Conservation (phyloP, 768 basidiomycete species). For the Lactifluus hygrophoroides region DNA sequence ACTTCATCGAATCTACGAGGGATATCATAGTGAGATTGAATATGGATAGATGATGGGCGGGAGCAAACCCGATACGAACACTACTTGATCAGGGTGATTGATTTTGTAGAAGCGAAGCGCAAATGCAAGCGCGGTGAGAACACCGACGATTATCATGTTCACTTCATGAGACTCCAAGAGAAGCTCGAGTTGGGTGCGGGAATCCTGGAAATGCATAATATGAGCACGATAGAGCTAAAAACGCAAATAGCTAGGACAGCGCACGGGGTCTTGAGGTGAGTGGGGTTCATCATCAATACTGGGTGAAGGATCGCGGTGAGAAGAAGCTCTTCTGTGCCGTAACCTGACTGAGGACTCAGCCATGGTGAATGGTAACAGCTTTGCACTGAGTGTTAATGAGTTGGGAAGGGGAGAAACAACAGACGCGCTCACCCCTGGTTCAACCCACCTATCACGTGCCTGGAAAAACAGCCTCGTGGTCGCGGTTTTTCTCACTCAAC, state of each 20-base stretch:
- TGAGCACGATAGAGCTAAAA: not conserved
- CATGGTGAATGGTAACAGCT: conserved; percentile 5
- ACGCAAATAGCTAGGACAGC: not conserved
- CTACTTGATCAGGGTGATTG: conserved; percentile 89
- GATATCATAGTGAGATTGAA: conserved; percentile 4
- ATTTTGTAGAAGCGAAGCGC: conserved; percentile 89
- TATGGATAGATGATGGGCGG: not conserved
- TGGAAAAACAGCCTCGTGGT: no score
- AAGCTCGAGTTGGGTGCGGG: conserved; percentile 52
- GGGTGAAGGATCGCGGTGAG: not conserved
- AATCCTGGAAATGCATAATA: conserved; percentile 30
- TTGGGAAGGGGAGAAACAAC: no score
- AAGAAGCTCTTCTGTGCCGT: conserved; percentile 8
- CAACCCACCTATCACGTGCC: no score
- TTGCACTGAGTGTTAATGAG: no score
- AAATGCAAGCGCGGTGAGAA: conserved; percentile 70
- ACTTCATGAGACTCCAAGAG: conserved; percentile 53
- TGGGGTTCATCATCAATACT: conserved; percentile 1
- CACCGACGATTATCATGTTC: conserved; percentile 51
- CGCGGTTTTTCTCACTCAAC: no score
- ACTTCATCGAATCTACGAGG: conserved; percentile 84
- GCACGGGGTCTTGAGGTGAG: conserved; percentile 9
- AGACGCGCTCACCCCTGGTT: no score
- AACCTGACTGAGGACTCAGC: not conserved
- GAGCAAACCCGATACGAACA: conserved; percentile 46